Evolutionary conservation across 805 yeast species (phyloP), one percentile per base, ranked within the genome.

Genomic region (Spathaspora sp.): DNA sequence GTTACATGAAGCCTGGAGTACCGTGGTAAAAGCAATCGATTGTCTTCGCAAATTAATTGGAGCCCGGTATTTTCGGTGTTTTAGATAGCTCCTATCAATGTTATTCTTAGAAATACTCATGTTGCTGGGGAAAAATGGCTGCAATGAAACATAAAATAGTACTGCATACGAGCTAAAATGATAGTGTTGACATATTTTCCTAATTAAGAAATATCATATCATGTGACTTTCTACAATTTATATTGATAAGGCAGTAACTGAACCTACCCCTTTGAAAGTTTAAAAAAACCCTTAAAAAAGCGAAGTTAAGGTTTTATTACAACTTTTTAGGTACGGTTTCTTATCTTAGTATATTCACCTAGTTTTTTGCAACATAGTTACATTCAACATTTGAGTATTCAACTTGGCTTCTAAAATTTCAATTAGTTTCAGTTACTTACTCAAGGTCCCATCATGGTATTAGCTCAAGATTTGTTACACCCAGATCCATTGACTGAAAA

Each of bases 391-490:
- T 23, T 76, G 76, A 76, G 71, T 75, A 72, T 72, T 72, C 77
- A 73, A 35, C 14, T 32, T 32, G 39, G 40, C 76, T 72, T 35
- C 40, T 35, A 42, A 42, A 42, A 1, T 23, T 7, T 23, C 26
- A 23, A 23, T 6, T 23, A 23, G 6, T 23, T 23, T 23, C 26
- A 23, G 26, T 23, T 23, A 23, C 6, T 23, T 23, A 23, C 26
- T 23, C 26, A 23, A 2, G 18, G 17, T 8, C 16, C 23, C 32
- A 44, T 14, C 18, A 59, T 59, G 76, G 76, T 70, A 67, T 70
- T 70, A 68, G 75, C 69, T 64, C 71, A 70, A 62, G 76, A 70
- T 67, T 69, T 70, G 62, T 70, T 70, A 63, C 66, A 70, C 69
- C 75, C 75, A 52, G 59, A 59, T 60, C 65, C 72, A 52, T 70